Evolutionary conservation across 2,329 filamentous ascomycete genomes (phyloP).

Genomic region (Claviceps maximensis): DNA sequence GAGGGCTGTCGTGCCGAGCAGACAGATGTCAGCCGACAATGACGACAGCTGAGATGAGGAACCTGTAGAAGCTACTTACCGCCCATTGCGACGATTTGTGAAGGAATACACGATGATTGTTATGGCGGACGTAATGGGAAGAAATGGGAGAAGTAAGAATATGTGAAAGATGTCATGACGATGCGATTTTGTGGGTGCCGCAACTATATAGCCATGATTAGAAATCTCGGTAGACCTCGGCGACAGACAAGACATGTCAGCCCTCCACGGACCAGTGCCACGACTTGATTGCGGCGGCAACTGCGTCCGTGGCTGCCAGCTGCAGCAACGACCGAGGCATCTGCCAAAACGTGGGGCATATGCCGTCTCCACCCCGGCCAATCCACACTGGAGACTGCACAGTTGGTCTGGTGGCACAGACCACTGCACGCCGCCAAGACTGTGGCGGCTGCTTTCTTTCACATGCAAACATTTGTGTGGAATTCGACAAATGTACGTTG

Average conservation of each 20-base stretch:
- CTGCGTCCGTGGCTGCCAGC: slow-evolving; percentile 2
- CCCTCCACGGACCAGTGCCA: neutral
- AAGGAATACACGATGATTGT: neutral
- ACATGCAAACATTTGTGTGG: neutral
- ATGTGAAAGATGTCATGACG: neutral
- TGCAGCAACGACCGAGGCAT: slow-evolving; percentile 6
- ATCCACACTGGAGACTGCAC: too few species aligned
- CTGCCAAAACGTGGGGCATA: slow-evolving; percentile 3
- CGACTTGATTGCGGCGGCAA: neutral
- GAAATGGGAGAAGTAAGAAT: neutral
- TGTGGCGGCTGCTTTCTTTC: neutral
- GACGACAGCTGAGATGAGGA: neutral
- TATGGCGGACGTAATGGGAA: neutral
- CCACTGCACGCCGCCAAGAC: neutral
- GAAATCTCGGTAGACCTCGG: slow-evolving; percentile 3
- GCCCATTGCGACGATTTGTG: slow-evolving; percentile 19
- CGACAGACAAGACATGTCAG: neutral
- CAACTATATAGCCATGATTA: slow-evolving; percentile 3
- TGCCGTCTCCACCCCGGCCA: neutral
- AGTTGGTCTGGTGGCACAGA: too few species aligned
- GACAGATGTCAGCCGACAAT: neutral
- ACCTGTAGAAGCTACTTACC: slow-evolving; percentile 15
- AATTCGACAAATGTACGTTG: too few species aligned
- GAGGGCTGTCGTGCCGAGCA: slow-evolving; percentile 30
- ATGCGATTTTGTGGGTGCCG: slow-evolving; percentile 2